Evolutionary conservation across 2,329 filamentous ascomycete species (phyloP).

Genomic region (Davidsoniella virescens): DNA sequence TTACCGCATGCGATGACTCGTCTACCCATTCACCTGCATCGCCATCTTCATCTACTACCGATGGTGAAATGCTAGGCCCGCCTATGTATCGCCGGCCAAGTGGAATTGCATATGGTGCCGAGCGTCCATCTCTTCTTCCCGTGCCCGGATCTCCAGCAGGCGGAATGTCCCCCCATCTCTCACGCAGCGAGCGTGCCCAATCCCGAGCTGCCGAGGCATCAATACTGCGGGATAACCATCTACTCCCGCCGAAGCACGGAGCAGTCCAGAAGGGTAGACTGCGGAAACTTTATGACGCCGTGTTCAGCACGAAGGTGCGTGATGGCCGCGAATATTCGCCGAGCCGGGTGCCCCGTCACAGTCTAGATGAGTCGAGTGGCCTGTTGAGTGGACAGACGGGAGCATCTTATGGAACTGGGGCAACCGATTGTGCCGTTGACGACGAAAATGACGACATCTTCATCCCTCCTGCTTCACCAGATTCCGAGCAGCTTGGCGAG

Average conservation of each 20-base stretch:
- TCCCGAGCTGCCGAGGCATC: slow-evolving; percentile 42
- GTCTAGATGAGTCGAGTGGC: slow-evolving; percentile 5
- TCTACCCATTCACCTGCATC: slow-evolving; percentile 3
- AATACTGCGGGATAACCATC: slow-evolving; percentile 47
- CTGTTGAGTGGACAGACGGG: background rate
- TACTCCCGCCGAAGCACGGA: slow-evolving; percentile 41
- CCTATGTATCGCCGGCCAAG: slow-evolving; percentile 59
- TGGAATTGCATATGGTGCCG: slow-evolving; percentile 56
- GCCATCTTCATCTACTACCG: slow-evolving; percentile 20
- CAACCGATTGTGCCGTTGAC: slow-evolving; percentile 17
- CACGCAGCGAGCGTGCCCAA: slow-evolving; percentile 37
- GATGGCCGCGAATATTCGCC: slow-evolving; percentile 11
- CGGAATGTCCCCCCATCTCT: slow-evolving; percentile 23
- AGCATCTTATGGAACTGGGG: background rate
- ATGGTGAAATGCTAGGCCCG: slow-evolving; percentile 22
- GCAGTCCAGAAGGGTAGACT: slow-evolving; percentile 16
- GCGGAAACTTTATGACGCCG: slow-evolving; percentile 26
- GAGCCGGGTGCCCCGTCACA: slow-evolving; percentile 5
- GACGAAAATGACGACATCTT: slow-evolving; percentile 2
- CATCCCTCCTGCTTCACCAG: slow-evolving; percentile 20
- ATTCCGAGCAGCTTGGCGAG: slow-evolving; percentile 44
- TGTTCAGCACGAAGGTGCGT: slow-evolving; percentile 38
- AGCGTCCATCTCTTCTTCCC: slow-evolving; percentile 43
- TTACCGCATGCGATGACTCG: slow-evolving; percentile 15
- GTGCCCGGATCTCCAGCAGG: slow-evolving; percentile 35